Evolutionary conservation across 2,329 filamentous ascomycete species (phyloP), one percentile per base, ranked within the genome.

Genomic region (Verticillium longisporum): DNA sequence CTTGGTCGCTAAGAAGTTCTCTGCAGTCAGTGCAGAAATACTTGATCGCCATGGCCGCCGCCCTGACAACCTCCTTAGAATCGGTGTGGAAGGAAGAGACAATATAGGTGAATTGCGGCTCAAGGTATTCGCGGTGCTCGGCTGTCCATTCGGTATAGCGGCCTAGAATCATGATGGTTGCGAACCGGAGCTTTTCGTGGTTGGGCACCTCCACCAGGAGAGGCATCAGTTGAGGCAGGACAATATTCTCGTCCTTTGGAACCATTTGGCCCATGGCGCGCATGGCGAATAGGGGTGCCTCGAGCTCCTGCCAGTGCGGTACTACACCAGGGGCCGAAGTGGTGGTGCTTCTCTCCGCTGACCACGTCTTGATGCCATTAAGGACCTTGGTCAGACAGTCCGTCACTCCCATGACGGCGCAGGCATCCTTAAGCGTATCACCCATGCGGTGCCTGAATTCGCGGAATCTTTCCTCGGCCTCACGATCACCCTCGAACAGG

Each of bases 141-240:
- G 95, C 87, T 0, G 96, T 99, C 95, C 95, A 99, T 74, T 98
- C 94, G 0, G 96, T 99, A 72, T 99, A 99, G 64, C 95, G 86
- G 41, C 92, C 95, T 26, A 99, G 84, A 3, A 96, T 93, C 92
- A 99, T 97, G 70, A 98, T 97, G 6, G 94, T 94, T 64, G 96
- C 94, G 75, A 99, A 99, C 7, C 93, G 91, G n/a, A 99, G 84
- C 78, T 98, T 99, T 75, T 98, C 92, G 69, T 99, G 95, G 70
- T 91, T 88, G 0, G 95, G 95, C 63, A 99, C 96, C 71, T 96
- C 91, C 11, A 97, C 92, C 64, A 99, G 87, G 61, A 99, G 81
- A 18, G 93, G 93, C 78, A 99, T 97, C 15, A 99, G 87, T 70
- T 94, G 91, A 3, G 92, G 91, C 50, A 99, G 81, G 68, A 99